A percentile compares a stretch with the other conserved stretches of the same genome.
phyloP scores from a whole-genome alignment of 805 yeast genomes.

The Saturnispora mendoncae region DNA sequence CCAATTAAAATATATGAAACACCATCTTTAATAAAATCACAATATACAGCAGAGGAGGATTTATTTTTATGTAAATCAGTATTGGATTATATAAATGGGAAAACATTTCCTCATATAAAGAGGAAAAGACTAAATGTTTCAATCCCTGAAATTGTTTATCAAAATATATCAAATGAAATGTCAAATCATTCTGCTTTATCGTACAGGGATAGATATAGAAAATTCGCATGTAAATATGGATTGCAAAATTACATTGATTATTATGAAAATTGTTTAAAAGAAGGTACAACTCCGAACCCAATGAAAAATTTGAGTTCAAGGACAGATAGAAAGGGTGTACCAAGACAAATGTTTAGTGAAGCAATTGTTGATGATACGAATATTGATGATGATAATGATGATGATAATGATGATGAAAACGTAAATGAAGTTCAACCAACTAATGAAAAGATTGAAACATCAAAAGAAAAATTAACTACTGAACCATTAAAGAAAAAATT shows the following conservation, averaged over 20 bases:
- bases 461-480: not conserved
- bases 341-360: constrained; percentile 1
- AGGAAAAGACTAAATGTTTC: constrained; percentile 19
- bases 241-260: constrained; percentile 46
- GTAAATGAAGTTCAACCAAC: not conserved
- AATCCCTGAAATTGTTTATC: constrained; percentile 33
- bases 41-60: constrained; percentile 65
- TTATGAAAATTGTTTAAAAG: constrained; percentile 36
- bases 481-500: not conserved
- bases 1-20: constrained; percentile 33
- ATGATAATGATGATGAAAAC: constrained; percentile 5
- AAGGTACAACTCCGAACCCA: constrained; percentile 40
- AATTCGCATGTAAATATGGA: constrained; percentile 57
- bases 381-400: not conserved
- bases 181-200: constrained; percentile 57
- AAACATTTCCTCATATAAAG: constrained; percentile 12
- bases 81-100: constrained; percentile 18
- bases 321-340: constrained; percentile 26
- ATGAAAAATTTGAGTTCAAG: constrained; percentile 49
- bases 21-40: constrained; percentile 48
- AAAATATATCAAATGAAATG: constrained; percentile 29
- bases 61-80: constrained; percentile 40
- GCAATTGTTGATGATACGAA: not conserved
- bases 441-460: not conserved
- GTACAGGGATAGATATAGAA: constrained; percentile 79